Conservation (phyloP, 768 basidiomycete genomes). For the Phlebiopsis gigantea region DNA sequence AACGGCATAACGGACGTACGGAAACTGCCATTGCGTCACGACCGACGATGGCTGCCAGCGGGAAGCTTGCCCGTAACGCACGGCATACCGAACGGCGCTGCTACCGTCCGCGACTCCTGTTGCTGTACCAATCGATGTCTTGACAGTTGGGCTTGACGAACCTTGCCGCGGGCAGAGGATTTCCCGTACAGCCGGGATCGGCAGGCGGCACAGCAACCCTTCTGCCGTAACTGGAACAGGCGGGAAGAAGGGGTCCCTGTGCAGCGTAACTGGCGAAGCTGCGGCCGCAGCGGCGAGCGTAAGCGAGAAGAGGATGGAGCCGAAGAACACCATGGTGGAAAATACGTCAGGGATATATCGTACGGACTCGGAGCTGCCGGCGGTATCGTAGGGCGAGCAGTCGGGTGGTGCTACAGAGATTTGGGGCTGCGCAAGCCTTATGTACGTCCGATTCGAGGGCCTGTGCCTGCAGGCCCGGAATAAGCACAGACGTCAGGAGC, state of each 20-base stretch:
- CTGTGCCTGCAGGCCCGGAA: slow-evolving; percentile 13
- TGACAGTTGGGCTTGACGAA: slow-evolving; percentile 23
- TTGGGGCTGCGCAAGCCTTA: slow-evolving; percentile 1
- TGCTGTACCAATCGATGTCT: slow-evolving; percentile 54
- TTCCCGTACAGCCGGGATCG: slow-evolving; percentile 32
- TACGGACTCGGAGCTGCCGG: neutral
- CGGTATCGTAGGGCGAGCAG: slow-evolving; percentile 1
- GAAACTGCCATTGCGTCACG: slow-evolving; percentile 52
- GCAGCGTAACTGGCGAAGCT: slow-evolving; percentile 12
- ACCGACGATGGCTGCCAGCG: slow-evolving; percentile 58
- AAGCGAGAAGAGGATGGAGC: slow-evolving; percentile 6
- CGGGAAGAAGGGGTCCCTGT: slow-evolving; percentile 17
- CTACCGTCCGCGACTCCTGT: slow-evolving; percentile 42
- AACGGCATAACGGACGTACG: slow-evolving; percentile 40
- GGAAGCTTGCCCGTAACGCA: slow-evolving; percentile 59
- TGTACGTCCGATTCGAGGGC: slow-evolving; percentile 14
- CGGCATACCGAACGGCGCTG: slow-evolving; percentile 53
- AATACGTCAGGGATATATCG: slow-evolving; percentile 1
- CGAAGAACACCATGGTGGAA: slow-evolving; percentile 10
- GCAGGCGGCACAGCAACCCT: slow-evolving; percentile 42
- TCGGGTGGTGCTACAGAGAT: slow-evolving; percentile 4
- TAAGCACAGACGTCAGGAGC: slow-evolving; percentile 3
- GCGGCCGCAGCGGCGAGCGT: slow-evolving; percentile 2
- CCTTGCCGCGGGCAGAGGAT: slow-evolving; percentile 37
- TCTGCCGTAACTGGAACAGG: slow-evolving; percentile 34